Base-by-base conservation (phyloP, 2,329 filamentous ascomycete genomes). In the Metarhizium humberi region DNA sequence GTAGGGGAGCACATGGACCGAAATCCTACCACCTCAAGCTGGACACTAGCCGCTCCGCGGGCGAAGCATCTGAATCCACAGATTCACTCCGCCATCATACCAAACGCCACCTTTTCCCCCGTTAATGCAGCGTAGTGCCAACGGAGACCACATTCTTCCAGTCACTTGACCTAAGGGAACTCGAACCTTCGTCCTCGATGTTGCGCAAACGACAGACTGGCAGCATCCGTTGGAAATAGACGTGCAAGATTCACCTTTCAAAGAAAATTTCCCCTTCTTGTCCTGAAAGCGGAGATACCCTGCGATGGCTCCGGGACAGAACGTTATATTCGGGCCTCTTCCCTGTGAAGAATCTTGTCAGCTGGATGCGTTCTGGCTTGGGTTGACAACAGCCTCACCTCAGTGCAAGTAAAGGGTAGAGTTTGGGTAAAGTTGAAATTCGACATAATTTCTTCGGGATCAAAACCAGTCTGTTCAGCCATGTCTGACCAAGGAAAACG, bases 371-470 rank as follows among this genome's bases (percentile, higher is more conserved):
- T 6, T 1, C n/a, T 46, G 8, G 2, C 43, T 46, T 25, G n/a
- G n/a, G n/a, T 18, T 8, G 10, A 46, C 6, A 46, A 20, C n/a
- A 46, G n/a, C n/a, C 8, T 46, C 20, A 29, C 43, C 20, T 43
- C 34, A 13, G 34, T 1, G 16, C 40, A 43, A 43, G 40, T 14
- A 43, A 14, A 2, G 40, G 16, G 6, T 13, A 1, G 40, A 14
- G 1, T 6, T 6, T 3, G 6, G 18, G 1, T 2, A 20, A 20
- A 3, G 3, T 1, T 2, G 6, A 6, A 1, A 6, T 13, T 3
- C 7, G 43, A 20, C 6, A 46, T 6, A n/a, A 46, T 7, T 3
- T 25, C 2, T 46, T 46, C 1, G 6, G 43, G 43, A 1, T 46
- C 43, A 25, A 46, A 20, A 25, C 18, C n/a, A 20, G 20, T 29